phyloP scores from a whole-genome alignment of 2,329 filamentous ascomycete genomes.

The Fonsecaea pedrosoi region DNA sequence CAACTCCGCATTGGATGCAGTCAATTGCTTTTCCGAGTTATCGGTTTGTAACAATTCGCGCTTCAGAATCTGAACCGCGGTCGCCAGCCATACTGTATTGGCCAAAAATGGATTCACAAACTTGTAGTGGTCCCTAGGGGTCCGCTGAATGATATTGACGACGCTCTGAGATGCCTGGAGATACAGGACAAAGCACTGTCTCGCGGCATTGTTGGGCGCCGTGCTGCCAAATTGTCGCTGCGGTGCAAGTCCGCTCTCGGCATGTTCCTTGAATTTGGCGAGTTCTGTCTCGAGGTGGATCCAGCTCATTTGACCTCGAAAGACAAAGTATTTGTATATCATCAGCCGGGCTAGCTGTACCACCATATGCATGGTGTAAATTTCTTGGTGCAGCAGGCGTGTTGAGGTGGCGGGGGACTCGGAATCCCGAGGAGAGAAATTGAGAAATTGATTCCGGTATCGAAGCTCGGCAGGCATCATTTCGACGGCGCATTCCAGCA shows the following conservation, averaged over 20 bases:
- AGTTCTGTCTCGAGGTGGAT: too few species aligned
- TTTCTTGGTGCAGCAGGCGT: background rate
- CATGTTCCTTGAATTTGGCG: background rate
- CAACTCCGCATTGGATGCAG: conserved; percentile 38
- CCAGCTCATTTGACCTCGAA: background rate
- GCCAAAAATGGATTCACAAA: conserved; percentile 46
- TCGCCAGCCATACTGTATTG: conserved; percentile 46
- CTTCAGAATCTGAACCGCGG: conserved; percentile 42
- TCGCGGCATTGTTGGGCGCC: too few species aligned
- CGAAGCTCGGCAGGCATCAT: background rate
- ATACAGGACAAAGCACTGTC: background rate
- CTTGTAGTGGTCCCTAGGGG: conserved; percentile 35
- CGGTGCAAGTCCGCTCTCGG: background rate
- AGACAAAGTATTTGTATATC: background rate
- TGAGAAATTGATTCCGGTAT: background rate
- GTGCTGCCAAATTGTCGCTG: background rate
- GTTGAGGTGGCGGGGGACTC: background rate
- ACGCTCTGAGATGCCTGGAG: background rate
- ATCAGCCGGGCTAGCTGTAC: background rate
- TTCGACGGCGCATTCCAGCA: background rate
- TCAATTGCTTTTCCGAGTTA: conserved; percentile 2
- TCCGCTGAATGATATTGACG: background rate
- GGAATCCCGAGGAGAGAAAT: background rate
- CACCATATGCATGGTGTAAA: background rate
- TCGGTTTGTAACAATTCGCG: conserved; percentile 22